Base-by-base conservation (phyloP, 2,329 filamentous ascomycete species). In the Diaporthe caulivora region DNA sequence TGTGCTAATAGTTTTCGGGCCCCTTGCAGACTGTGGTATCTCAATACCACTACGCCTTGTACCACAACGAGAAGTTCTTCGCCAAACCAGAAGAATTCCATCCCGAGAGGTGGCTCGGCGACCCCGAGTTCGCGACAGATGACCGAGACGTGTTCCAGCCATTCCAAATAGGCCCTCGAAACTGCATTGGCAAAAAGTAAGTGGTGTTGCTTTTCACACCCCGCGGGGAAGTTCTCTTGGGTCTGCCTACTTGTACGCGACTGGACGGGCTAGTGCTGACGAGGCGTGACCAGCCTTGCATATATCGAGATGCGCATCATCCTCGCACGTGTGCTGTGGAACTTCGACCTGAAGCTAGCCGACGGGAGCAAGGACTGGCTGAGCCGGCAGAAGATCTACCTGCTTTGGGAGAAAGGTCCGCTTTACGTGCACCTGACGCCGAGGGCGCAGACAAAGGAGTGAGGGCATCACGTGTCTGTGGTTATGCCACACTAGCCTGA, bases 281-380 rank as follows among this genome's bases (percentile, higher is more conserved):
- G 24, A 21, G 73, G 24, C 24, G 47, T 49, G 71, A 34, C 17
- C 53, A 83, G 80, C 67, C 77, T 83, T 13, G 82, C 82, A 24
- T 81, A 81, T 55, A 78, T 77, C 34, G 82, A 84, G 74, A 82
- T 83, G 80, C 79, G 82, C 26, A 68, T 82, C 11, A 80, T 83
- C 24, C 73, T 83, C 10, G 79, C 81, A 13, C 76, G 77, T 7
- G 47, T 83, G 6, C 68, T 83, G 5, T 83, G 78, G 70, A 80
- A 80, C 34, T 84, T 83, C 58, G 81, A 83, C 49, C 44, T 83
- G 55, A 62, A 70, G 18, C 70, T 82, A 13, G 74, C 76, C 3
- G 75, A 80, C 6, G 78, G 80, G 37, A 74, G 74, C n/a, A 47
- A 62, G 6, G 65, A 78, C 49, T 82, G 80, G 80, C 76, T 79